Evolutionary conservation across 805 yeast genomes (phyloP), one percentile per base, ranked within the genome.

Genomic region (Isabelozyma heimii): DNA sequence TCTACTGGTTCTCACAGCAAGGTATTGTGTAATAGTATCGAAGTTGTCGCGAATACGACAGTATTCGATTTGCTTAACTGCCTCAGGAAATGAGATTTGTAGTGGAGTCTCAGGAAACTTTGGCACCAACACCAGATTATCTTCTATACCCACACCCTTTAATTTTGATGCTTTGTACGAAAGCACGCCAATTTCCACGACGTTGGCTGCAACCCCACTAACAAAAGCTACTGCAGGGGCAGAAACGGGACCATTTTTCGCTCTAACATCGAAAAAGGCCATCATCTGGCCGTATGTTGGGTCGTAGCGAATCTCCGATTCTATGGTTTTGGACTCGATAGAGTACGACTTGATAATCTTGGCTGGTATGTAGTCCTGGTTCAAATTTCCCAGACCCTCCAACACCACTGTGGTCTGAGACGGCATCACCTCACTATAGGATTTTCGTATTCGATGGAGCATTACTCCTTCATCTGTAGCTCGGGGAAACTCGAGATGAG

Each of bases 21-120:
- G 47, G 13, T 56, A 44, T 39, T 65, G 63, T 8, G 72, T 56
- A 6, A 51, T 44, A 20, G 60, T 56, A 2, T 59, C 59, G 16
- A 58, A 52, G 6, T 50, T 37, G 4, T 61, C 45, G 1, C 65
- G 52, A 1, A 62, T 40, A 10, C 55, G 53, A 8, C 72, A 63
- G 3, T 73, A 55, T 38, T 66, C 65, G 4, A 80, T 69, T 46
- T 72, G 77, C 43, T 68, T 69, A 8, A 80, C 76, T 2, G 71
- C 61, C 2, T 76, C 69, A 4, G 67, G 56, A 14, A 76, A 52
- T 17, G 54, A 46, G 2, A 63, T 49, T 43, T 62, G 57, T 37
- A 52, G 51, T 9, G 59, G 60, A 12, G 44, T 48, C 6, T 20
- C 33, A 5, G 45, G 17, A 3, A 55, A 20, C 10, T 44, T 41